Conservation (phyloP, 164 flowering plant species). For the Stephania japonica region DNA sequence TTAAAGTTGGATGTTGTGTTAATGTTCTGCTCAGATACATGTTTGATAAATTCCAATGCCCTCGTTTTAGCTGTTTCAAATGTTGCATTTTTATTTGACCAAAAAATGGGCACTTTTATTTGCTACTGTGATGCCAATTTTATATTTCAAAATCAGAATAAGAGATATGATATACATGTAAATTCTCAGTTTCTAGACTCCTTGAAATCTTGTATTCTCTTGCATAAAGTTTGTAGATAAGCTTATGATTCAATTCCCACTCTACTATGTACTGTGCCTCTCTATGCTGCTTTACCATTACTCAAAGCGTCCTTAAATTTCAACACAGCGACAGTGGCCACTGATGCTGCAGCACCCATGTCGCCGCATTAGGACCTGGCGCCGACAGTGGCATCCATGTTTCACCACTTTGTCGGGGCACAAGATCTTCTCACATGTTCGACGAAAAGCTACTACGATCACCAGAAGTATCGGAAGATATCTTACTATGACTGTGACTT, state of each 20-base stretch:
- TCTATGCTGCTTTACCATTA: background rate
- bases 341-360: background rate
- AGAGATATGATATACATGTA: no score
- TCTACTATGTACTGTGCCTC: background rate
- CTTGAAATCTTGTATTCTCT: no score
- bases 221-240: no score
- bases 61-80: no score
- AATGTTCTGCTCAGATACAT: no score
- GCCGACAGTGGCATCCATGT: background rate
- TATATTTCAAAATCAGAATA: no score
- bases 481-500: conserved; percentile 3
- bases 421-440: conserved; percentile 2
- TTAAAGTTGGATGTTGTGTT: background rate
- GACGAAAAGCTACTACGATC: background rate
- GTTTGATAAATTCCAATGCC: no score
- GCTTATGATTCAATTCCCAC: background rate
- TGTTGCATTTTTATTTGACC: no score
- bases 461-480: background rate
- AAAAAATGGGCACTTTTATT: no score
- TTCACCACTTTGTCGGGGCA: background rate
- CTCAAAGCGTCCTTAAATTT: background rate
- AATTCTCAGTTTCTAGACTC: no score
- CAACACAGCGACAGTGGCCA: background rate
- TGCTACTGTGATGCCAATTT: no score
- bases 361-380: background rate